Base-by-base conservation (phyloP, 768 basidiomycete species). In the Termitomyces bulborhizus region DNA sequence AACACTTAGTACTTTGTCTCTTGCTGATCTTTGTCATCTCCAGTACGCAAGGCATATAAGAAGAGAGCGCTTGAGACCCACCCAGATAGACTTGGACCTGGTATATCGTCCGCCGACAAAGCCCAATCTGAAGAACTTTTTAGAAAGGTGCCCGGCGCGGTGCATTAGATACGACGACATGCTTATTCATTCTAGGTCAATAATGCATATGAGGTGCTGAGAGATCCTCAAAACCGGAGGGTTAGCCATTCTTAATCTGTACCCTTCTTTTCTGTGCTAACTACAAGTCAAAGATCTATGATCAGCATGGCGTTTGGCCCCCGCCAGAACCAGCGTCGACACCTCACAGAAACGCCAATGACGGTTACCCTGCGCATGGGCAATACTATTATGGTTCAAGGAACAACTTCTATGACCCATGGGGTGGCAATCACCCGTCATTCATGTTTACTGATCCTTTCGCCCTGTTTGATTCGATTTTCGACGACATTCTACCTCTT, bases 1-100 rank as follows among this genome's bases (percentile, higher is more conserved):
- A 15, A 37, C 48, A n/a, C 51, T 42, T 46, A 46, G 18, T 37
- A 16, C n/a, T 29, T 12, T 42, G 29, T 27, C 31, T 27, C 31
- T 24, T 16, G 7, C 34, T 44, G 6, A 46, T 11, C 50, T 34
- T 42, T 9, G 36, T 39, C 36, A 51, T 37, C 27, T 50, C 52
- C 43, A 91, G 88, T 91, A 59, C 81, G 86, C 57, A 88, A 79
- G 62, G 89, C 89, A n/a, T 91, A 91, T 76, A 84, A 79, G 68
- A 82, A 75, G 69, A 78, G 72, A 63, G 89, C 89, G 2, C 65
- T 91, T 27, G 73, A 82, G 54, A 91, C 87, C 2, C 89, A 91
- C 65, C 89, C 89, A 5, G 89, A 91, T 63, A 76, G 89, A 43
- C 73, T 88, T 1, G 77, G 80, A 4, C 80, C 72, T 40, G 75